phyloP scores from a whole-genome alignment of 768 basidiomycete genomes.

The Hydnum rufescens region DNA sequence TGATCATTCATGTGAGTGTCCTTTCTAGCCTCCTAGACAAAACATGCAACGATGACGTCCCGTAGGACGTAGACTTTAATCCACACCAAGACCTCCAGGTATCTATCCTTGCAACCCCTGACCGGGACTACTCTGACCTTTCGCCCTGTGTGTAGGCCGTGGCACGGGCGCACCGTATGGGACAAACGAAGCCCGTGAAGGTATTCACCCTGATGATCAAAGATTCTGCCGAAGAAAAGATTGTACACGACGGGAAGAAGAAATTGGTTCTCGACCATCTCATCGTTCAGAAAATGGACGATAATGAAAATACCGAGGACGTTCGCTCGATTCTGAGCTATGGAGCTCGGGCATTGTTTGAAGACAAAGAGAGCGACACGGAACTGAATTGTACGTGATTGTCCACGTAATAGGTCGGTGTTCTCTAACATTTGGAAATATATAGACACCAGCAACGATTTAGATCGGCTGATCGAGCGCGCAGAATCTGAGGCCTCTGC shows the following conservation, averaged over 20 bases:
- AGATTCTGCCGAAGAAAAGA: slow-evolving; percentile 83
- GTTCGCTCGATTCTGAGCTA: slow-evolving; percentile 78
- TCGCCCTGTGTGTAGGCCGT: slow-evolving; percentile 46
- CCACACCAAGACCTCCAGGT: slow-evolving; percentile 94
- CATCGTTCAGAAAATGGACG: slow-evolving; percentile 91
- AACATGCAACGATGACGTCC: no score
- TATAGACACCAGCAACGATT: slow-evolving; percentile 57
- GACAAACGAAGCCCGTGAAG: slow-evolving; percentile 83
- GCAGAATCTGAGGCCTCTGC: slow-evolving; percentile 56
- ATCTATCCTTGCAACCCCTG: slow-evolving; percentile 13
- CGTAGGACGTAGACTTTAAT: slow-evolving; percentile 96
- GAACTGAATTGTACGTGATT: slow-evolving; percentile 47
- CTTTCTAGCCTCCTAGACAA: not conserved
- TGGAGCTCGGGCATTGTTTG: slow-evolving; percentile 73
- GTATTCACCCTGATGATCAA: slow-evolving; percentile 96
- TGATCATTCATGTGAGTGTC: slow-evolving; percentile 31
- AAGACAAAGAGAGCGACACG: slow-evolving; percentile 30
- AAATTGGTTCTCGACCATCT: slow-evolving; percentile 88
- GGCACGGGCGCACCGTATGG: slow-evolving; percentile 82
- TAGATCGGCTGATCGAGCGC: slow-evolving; percentile 72
- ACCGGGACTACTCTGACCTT: not conserved
- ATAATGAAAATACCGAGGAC: slow-evolving; percentile 58
- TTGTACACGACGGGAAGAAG: slow-evolving; percentile 84
- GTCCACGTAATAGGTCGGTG: not conserved
- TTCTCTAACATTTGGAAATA: not conserved